Evolutionary conservation across 257 asterid species (phyloP), one percentile per base, ranked within the genome.

Genomic region (Misopates orontium): DNA sequence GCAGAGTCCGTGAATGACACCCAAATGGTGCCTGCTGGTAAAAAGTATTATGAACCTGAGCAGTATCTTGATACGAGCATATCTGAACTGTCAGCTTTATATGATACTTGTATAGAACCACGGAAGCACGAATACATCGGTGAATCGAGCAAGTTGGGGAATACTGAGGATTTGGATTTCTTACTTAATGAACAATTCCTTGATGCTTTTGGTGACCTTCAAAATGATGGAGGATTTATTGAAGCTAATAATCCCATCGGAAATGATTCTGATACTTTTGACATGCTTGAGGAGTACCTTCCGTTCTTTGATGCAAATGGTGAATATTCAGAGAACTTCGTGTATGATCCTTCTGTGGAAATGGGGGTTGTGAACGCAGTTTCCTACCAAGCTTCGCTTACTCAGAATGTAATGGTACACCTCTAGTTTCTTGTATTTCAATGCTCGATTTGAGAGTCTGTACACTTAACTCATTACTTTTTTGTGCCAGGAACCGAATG

Each of bases 41-140:
- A 76, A 59, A 78, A 59, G 48, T 73, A 70, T 41, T 28, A 25
- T 69, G 86, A 69, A 59, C 65, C 56, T 6, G 66, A 80, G 69
- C 79, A 75, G 71, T 72, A 56, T 41, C 86, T 77, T 21, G 78
- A 78, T 63, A 53, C 51, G 47, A 74, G 75, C 65, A 60, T 75
- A 1, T 74, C 58, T 71, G 82, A 70, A 47, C 25, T 79, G 53
- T 85, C 79, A 60, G 80, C 63, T 68, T 79, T 71, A 24, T 64
- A 39, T 66, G 84, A 76, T 44, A 64, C 62, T 64, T 64, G 69
- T 17, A 72, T 67, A 47, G 73, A 73, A 53, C 76, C 82, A n/a
- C 90, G 83, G 56, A 86, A 82, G 80, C 89, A 76, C 54, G 98
- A 91, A 75, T 86, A 71, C 77, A 82, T 76, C 53, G 90, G 85